Percentiles rank a stretch among this genome's conserved stretches.
These are phyloP conservation scores for Myxozyma melibiosi DNA, from an alignment of 805 yeast species.

Conservation along the genomic window DNA sequence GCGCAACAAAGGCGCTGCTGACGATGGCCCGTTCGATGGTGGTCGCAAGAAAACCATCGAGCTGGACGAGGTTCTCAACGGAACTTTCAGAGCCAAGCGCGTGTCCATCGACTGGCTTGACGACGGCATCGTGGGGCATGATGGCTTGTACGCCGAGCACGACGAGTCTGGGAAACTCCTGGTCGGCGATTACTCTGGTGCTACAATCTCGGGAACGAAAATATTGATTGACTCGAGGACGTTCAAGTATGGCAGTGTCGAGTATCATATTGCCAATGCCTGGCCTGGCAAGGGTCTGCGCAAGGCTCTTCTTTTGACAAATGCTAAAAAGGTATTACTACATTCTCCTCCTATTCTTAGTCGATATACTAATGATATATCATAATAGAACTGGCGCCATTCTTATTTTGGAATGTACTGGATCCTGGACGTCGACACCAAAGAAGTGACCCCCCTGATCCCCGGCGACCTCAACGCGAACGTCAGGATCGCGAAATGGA, in stretches of 20 bases:
- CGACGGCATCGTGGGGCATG: slow-evolving; percentile 32
- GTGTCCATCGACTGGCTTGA: slow-evolving; percentile 27
- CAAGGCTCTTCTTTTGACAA: slow-evolving; percentile 59
- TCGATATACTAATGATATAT: not conserved
- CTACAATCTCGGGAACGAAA: slow-evolving; percentile 13
- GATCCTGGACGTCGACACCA: slow-evolving; percentile 54
- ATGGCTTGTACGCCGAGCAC: slow-evolving; percentile 29
- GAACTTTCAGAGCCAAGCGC: slow-evolving; percentile 22
- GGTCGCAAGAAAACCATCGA: slow-evolving; percentile 10
- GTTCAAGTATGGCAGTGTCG: slow-evolving; percentile 16
- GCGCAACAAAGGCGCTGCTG: slow-evolving; percentile 7
- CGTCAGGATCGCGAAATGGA: slow-evolving; percentile 66
- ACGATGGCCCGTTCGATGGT: not conserved
- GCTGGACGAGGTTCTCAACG: slow-evolving; percentile 19
- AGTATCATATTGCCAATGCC: slow-evolving; percentile 11
- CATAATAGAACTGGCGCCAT: slow-evolving; percentile 61
- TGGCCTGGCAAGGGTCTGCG: slow-evolving; percentile 30
- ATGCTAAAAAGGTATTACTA: slow-evolving; percentile 40
- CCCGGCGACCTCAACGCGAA: slow-evolving; percentile 34
- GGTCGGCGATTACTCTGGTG: slow-evolving; percentile 32
- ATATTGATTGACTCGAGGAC: slow-evolving; percentile 17
- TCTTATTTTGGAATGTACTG: slow-evolving; percentile 65
- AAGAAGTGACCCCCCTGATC: slow-evolving; percentile 41
- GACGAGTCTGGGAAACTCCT: slow-evolving; percentile 20
- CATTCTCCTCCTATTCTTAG: not conserved